These are phyloP conservation scores for Lactarius vividus DNA, from an alignment of 768 basidiomycete species.

Conservation along the genomic window DNA sequence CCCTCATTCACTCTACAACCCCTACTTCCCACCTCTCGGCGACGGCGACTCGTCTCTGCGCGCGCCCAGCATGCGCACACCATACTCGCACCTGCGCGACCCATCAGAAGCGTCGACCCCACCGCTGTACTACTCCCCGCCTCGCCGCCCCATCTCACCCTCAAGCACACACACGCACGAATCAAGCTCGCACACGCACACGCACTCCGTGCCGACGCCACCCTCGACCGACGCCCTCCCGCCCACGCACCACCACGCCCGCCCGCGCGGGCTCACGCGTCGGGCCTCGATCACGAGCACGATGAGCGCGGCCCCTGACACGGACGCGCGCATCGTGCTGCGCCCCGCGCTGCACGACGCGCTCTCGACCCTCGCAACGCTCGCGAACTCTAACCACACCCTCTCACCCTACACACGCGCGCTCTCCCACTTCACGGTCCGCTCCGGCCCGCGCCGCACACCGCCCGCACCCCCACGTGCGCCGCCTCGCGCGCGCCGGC, in stretches of 20 bases:
- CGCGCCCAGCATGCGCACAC: constrained; percentile 18
- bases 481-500: constrained; percentile 71
- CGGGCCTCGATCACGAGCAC: constrained; percentile 38
- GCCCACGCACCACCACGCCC: neutral
- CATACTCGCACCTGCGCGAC: constrained; percentile 25
- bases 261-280: constrained; percentile 29
- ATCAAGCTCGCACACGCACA: constrained; percentile 47
- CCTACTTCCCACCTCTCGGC: constrained; percentile 15
- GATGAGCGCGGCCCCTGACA: constrained; percentile 37
- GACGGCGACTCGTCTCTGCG: neutral
- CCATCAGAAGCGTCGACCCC: constrained; percentile 31
- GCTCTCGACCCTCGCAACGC: constrained; percentile 80
- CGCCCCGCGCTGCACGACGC: constrained; percentile 67
- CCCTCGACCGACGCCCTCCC: constrained; percentile 38
- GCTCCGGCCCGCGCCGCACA: constrained; percentile 69
- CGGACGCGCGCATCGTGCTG: constrained; percentile 49
- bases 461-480: constrained; percentile 43
- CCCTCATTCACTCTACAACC: constrained; percentile 22
- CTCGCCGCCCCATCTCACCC: constrained; percentile 44
- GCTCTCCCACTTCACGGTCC: constrained; percentile 87
- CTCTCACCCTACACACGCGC: constrained; percentile 91
- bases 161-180: constrained; percentile 51
- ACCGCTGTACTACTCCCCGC: constrained; percentile 31
- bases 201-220: constrained; percentile 47
- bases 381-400: constrained; percentile 89